phyloP scores from a whole-genome alignment of 805 yeast species.

The Lipomyces kockii region DNA sequence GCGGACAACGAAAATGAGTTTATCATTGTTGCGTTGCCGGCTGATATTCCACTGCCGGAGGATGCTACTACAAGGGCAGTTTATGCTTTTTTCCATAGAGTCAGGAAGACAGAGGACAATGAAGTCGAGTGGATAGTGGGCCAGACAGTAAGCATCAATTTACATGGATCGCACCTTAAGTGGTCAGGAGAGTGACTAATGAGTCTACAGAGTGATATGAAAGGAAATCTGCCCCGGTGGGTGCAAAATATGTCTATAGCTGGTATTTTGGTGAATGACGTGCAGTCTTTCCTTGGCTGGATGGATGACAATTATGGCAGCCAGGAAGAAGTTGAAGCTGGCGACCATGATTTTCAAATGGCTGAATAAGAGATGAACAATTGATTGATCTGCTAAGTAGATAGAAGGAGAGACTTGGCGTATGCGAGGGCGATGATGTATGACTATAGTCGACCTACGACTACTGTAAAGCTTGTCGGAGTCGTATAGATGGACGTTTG shows the following conservation, averaged over 20 bases:
- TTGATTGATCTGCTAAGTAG: not conserved
- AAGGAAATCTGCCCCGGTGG: slow-evolving; percentile 32
- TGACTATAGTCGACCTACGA: too few relatives aligned
- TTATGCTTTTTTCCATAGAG: slow-evolving; percentile 29
- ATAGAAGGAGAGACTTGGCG: not conserved
- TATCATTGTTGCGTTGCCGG: slow-evolving; percentile 29
- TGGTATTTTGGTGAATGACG: slow-evolving; percentile 26
- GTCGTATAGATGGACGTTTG: too few relatives aligned
- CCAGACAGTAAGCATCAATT: slow-evolving; percentile 19
- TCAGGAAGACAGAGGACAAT: slow-evolving; percentile 17
- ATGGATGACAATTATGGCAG: slow-evolving; percentile 27
- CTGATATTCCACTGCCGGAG: slow-evolving; percentile 28
- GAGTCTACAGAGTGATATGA: slow-evolving; percentile 33
- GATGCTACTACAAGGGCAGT: slow-evolving; percentile 30
- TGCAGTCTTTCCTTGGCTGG: slow-evolving; percentile 25
- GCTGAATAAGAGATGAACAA: not conserved
- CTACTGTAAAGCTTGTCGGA: too few relatives aligned
- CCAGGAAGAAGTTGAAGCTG: slow-evolving; percentile 1
- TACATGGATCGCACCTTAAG: not conserved
- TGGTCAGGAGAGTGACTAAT: not conserved
- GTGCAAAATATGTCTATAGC: slow-evolving; percentile 29
- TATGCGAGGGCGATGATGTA: not conserved
- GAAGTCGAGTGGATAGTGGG: slow-evolving; percentile 24
- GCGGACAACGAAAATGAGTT: slow-evolving; percentile 20
- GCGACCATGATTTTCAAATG: not conserved